Percentiles rank a stretch among this genome's conserved stretches.
phyloP scores from a whole-genome alignment of 441 rosid genomes.

The Eruca vesicaria region DNA sequence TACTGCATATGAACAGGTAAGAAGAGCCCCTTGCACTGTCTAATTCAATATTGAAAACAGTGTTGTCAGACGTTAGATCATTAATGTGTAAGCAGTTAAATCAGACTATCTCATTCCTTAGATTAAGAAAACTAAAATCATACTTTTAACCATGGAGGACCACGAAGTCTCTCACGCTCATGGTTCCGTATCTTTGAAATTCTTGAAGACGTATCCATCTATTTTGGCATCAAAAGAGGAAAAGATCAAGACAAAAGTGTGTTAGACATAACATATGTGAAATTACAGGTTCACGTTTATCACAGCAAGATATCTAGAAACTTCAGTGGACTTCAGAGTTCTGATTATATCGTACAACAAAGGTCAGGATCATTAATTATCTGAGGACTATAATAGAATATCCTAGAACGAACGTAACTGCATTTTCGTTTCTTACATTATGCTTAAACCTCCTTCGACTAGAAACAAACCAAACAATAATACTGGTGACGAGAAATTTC shows the following conservation, averaged over 20 bases:
- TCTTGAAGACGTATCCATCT: constrained; percentile 91
- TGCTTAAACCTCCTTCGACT: not conserved
- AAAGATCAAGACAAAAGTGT: not conserved
- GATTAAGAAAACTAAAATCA: constrained; percentile 7
- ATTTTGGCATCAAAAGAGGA: not conserved
- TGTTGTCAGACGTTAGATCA: constrained; percentile 13
- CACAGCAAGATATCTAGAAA: not conserved
- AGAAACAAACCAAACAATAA: not conserved
- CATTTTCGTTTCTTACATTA: not conserved
- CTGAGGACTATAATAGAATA: not conserved
- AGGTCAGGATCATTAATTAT: not conserved
- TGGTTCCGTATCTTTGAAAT: constrained; percentile 88
- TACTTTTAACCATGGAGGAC: constrained; percentile 98
- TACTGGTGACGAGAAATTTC: constrained; percentile 24
- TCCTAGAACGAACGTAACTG: not conserved
- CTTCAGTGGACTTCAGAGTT: not conserved
- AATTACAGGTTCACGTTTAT: not conserved
- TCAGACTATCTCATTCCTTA: not conserved
- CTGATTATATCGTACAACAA: not conserved
- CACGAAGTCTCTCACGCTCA: constrained; percentile 93
- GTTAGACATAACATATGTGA: not conserved
- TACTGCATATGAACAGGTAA: constrained; percentile 69
- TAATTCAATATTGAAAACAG: constrained; percentile 36
- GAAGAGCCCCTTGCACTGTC: constrained; percentile 85
- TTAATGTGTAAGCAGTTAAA: constrained; percentile 2